Percentiles rank a stretch among this genome's conserved stretches.
These are phyloP conservation scores for Aaosphaeria arxii DNA, from an alignment of 2,329 filamentous ascomycete species.

Conservation along the genomic window DNA sequence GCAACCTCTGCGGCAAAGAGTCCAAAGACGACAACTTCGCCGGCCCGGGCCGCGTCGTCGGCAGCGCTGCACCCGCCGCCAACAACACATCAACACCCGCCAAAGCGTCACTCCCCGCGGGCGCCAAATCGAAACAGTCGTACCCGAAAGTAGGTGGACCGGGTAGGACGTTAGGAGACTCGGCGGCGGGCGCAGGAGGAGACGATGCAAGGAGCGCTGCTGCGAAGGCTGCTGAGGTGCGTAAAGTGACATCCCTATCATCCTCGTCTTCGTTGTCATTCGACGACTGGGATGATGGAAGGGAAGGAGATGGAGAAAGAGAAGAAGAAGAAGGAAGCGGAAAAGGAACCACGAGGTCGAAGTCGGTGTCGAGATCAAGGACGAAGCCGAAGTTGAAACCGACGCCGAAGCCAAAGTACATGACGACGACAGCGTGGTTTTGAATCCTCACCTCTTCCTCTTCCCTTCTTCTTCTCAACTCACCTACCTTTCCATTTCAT, in stretches of 20 bases:
- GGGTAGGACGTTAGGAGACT: constrained; percentile 58
- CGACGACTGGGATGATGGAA: not conserved
- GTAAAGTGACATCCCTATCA: constrained; percentile 24
- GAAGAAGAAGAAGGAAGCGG: not conserved
- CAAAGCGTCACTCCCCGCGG: constrained; percentile 38
- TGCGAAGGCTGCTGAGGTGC: constrained; percentile 80
- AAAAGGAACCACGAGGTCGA: too few species aligned
- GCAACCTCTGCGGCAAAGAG: constrained; percentile 77
- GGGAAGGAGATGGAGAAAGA: not conserved
- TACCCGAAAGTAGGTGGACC: constrained; percentile 45
- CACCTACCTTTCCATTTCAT: too few species aligned
- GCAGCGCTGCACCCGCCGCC: constrained; percentile 51
- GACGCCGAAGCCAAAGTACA: not conserved
- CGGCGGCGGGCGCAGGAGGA: constrained; percentile 20
- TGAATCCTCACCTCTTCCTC: not conserved
- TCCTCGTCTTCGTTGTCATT: too few species aligned
- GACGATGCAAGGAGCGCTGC: constrained; percentile 69
- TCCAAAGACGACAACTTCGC: constrained; percentile 66
- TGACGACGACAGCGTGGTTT: not conserved
- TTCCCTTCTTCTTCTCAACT: too few species aligned
- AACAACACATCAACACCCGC: constrained; percentile 15
- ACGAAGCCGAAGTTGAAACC: not conserved
- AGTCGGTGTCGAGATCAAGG: not conserved
- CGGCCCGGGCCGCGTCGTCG: constrained; percentile 70
- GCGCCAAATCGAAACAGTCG: constrained; percentile 7